Evolutionary conservation across 148 eudicot species (phyloP).

Genomic region (Vaccinium myrtillus): DNA sequence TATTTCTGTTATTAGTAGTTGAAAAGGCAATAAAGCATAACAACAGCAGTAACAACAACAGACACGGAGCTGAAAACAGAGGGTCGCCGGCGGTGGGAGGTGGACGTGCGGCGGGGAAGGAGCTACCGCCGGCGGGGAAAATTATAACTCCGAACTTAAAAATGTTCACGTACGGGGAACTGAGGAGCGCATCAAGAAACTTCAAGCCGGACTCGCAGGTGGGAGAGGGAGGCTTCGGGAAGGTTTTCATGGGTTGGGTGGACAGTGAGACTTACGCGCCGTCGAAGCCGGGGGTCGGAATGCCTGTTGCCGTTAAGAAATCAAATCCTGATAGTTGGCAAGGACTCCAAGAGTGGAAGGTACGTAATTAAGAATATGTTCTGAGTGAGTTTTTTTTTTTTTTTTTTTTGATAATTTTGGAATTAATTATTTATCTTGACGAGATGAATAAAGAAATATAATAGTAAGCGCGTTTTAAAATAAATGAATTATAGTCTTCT

Average conservation of each 20-base stretch:
- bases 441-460: too few species aligned
- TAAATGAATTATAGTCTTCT: too few species aligned
- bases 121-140: slow-evolving; percentile 28
- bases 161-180: slow-evolving; percentile 40
- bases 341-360: slow-evolving; percentile 89
- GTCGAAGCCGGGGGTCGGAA: slow-evolving; percentile 56
- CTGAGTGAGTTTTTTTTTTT: neutral
- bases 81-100: neutral
- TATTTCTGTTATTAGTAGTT: neutral
- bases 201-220: slow-evolving; percentile 57
- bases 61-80: neutral
- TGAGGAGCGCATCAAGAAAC: slow-evolving; percentile 58
- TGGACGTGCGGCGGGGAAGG: neutral
- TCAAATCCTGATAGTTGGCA: slow-evolving; percentile 71
- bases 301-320: slow-evolving; percentile 73
- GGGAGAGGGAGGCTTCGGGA: slow-evolving; percentile 89
- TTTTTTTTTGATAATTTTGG: too few species aligned
- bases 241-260: slow-evolving; percentile 81
- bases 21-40: neutral
- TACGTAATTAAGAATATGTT: neutral
- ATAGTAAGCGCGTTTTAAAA: too few species aligned
- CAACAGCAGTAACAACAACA: neutral
- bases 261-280: slow-evolving; percentile 61
- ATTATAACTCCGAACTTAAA: slow-evolving; percentile 52
- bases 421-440: too few species aligned